A percentile compares a stretch with the other conserved stretches of the same genome.
phyloP scores from a whole-genome alignment of 1,284 basidiomycete genomes.

The Schizophyllum commune region DNA sequence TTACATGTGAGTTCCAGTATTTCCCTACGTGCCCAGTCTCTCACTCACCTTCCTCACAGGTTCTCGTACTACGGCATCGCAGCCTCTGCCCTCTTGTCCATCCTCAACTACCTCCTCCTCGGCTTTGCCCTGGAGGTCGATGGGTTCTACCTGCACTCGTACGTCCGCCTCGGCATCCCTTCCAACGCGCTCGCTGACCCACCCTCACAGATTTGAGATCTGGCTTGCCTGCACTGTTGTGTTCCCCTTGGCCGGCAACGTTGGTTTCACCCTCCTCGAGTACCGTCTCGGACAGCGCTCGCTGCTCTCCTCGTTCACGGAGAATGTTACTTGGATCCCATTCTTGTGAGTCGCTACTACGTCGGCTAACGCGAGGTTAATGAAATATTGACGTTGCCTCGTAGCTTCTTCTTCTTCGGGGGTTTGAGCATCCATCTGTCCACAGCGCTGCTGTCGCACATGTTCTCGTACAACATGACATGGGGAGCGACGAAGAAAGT shows the following conservation, averaged over 20 bases:
- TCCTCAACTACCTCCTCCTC: constrained; percentile 66
- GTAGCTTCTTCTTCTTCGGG: constrained; percentile 80
- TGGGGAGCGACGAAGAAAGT: constrained; percentile 73
- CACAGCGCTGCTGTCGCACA: constrained; percentile 69
- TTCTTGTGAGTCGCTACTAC: constrained; percentile 81
- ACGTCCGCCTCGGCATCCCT: background rate
- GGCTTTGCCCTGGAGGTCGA: constrained; percentile 62
- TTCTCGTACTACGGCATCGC: constrained; percentile 58
- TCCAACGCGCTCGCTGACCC: background rate
- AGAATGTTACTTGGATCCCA: constrained; percentile 71
- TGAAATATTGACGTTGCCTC: constrained; percentile 8
- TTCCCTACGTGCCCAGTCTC: constrained; percentile 20
- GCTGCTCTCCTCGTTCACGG: constrained; percentile 43
- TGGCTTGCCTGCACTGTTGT: constrained; percentile 73
- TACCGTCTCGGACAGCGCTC: constrained; percentile 66
- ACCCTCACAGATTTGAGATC: constrained; percentile 57
- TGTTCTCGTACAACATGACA: constrained; percentile 79
- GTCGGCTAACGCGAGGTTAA: no score
- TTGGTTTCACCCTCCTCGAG: constrained; percentile 64
- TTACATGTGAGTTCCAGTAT: constrained; percentile 35
- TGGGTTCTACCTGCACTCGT: constrained; percentile 46
- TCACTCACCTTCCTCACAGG: constrained; percentile 42
- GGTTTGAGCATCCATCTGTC: constrained; percentile 71
- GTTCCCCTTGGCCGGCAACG: constrained; percentile 67
- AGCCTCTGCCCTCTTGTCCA: constrained; percentile 52